Evolutionary conservation across 306 rosid species (phyloP).

Genomic region (Pueraria montana): DNA sequence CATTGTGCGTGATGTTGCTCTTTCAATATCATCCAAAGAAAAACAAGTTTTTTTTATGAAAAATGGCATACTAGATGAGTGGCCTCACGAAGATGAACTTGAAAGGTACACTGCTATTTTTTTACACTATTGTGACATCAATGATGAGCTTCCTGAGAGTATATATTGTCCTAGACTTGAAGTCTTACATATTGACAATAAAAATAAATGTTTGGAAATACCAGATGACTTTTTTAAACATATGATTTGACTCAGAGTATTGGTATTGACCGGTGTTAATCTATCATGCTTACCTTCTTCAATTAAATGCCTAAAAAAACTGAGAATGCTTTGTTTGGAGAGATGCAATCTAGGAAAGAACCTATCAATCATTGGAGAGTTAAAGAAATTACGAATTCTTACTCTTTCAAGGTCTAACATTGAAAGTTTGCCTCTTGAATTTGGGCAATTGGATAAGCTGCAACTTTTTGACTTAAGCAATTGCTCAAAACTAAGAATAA

Average conservation of each 20-base stretch:
- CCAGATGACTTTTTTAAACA: not conserved
- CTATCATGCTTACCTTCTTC: too few relatives aligned
- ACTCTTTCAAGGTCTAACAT: conserved; percentile 33
- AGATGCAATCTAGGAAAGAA: too few relatives aligned
- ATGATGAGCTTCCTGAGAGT: not conserved
- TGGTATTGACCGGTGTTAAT: too few relatives aligned
- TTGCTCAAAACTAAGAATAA: not conserved
- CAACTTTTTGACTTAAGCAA: conserved; percentile 33
- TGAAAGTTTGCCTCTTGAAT: conserved; percentile 23
- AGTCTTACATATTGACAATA: not conserved
- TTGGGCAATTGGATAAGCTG: conserved; percentile 21
- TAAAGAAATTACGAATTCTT: too few relatives aligned
- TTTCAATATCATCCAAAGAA: too few relatives aligned
- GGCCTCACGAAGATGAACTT: not conserved
- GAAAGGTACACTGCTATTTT: too few relatives aligned
- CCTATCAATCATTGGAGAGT: too few relatives aligned
- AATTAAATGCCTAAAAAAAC: too few relatives aligned
- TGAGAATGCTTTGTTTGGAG: too few relatives aligned
- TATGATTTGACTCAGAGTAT: not conserved
- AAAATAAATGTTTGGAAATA: not conserved
- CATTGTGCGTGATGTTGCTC: not conserved
- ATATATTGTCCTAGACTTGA: not conserved
- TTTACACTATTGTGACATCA: not conserved
- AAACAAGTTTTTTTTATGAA: too few relatives aligned
- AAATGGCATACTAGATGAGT: too few relatives aligned